Percentiles rank a stretch among this genome's conserved stretches.
Evolutionary conservation across 352 stramenopile species (phyloP).

Genomic region (Phytophthora fragariae): DNA sequence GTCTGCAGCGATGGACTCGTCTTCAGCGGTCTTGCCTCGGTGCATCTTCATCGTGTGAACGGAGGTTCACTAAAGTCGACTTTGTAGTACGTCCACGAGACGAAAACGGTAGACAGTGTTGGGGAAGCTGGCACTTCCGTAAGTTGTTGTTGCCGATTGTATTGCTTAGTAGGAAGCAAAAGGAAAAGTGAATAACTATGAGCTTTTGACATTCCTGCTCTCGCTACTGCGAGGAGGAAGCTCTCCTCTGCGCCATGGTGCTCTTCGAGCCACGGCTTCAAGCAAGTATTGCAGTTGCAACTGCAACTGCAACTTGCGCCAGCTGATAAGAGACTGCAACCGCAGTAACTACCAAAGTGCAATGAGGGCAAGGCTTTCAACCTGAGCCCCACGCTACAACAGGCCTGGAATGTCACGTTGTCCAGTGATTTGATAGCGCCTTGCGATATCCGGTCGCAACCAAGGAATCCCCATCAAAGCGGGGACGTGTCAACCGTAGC

Average conservation of each 20-base stretch:
- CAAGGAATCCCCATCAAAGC: conserved; percentile 74
- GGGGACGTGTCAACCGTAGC: conserved; percentile 5
- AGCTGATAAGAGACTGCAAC: conserved; percentile 1
- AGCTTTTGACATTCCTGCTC: neutral
- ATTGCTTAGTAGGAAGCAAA: conserved; percentile 12
- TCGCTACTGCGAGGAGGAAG: neutral
- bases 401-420: conserved; percentile 42
- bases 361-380: conserved; percentile 6
- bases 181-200: conserved; percentile 2
- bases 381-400: conserved; percentile 3
- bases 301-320: neutral
- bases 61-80: conserved; percentile 24
- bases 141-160: conserved; percentile 14
- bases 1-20: too few relatives aligned
- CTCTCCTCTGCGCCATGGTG: neutral
- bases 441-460: conserved; percentile 71
- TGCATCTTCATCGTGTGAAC: conserved; percentile 26
- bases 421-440: conserved; percentile 50
- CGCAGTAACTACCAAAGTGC: conserved; percentile 1
- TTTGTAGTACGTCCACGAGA: conserved; percentile 33
- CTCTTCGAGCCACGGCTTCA: neutral
- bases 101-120: conserved; percentile 17
- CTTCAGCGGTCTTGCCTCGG: too few relatives aligned
- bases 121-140: conserved; percentile 26
- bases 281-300: neutral